A percentile compares a stretch with the other conserved stretches of the same genome.
Conservation (phyloP, 371 early-diverging fungal species). For the Chytridium lagenaria region DNA sequence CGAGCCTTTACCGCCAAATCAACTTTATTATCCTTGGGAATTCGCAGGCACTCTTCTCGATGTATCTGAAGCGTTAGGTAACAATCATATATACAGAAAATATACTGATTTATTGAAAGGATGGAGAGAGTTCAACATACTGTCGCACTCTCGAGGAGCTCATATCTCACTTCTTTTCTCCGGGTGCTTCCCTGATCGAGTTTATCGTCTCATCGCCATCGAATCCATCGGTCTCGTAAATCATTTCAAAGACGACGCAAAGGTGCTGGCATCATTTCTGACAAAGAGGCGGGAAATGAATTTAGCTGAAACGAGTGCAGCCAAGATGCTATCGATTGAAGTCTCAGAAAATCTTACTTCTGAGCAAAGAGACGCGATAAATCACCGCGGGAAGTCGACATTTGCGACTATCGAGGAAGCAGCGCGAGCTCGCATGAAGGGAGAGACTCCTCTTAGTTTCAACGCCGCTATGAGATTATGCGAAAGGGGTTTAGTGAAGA, state of each 20-base stretch:
- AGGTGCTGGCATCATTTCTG: conserved; percentile 31
- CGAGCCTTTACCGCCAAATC: conserved; percentile 20
- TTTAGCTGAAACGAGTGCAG: neutral
- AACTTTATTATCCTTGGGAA: conserved; percentile 48
- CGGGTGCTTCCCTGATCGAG: conserved; percentile 34
- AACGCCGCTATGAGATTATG: conserved; percentile 2
- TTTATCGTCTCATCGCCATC: conserved; percentile 31
- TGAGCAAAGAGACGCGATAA: neutral
- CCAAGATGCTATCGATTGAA: too few species aligned
- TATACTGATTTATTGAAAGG: neutral
- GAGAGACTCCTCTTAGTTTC: conserved; percentile 1
- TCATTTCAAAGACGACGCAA: conserved; percentile 24
- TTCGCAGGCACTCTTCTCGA: conserved; percentile 21
- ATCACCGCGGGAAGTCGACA: neutral
- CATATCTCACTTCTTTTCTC: neutral
- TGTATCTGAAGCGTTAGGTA: neutral
- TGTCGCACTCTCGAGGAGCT: neutral
- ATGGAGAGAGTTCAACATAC: conserved; percentile 3
- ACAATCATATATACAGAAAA: neutral
- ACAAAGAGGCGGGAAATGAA: conserved; percentile 26
- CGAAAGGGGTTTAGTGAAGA: conserved; percentile 2
- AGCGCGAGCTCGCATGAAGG: neutral
- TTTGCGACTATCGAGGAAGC: conserved; percentile 8
- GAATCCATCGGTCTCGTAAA: conserved; percentile 35
- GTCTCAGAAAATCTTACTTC: neutral